phyloP scores from a whole-genome alignment of 805 yeast genomes.

The Helenozyma rhizophorensis region DNA sequence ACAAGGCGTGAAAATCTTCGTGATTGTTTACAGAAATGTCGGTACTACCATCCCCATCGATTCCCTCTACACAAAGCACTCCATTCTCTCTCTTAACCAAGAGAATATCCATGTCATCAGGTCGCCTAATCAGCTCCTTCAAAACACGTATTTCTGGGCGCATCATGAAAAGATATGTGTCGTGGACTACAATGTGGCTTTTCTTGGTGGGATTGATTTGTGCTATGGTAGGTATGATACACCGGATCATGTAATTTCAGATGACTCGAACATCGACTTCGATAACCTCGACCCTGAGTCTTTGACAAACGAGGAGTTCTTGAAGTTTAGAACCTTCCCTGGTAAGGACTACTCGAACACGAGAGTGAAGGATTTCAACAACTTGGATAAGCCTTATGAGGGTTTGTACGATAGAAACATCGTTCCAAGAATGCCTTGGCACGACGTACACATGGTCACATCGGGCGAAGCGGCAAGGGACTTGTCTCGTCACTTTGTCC shows the following conservation, averaged over 20 bases:
- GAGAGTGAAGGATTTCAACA: constrained; percentile 80
- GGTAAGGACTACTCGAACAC: constrained; percentile 98
- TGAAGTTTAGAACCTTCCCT: constrained; percentile 69
- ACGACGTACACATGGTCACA: constrained; percentile 94
- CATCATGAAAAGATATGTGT: constrained; percentile 93
- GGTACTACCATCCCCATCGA: constrained; percentile 92
- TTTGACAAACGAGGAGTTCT: constrained; percentile 36
- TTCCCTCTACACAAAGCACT: constrained; percentile 91
- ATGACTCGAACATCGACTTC: constrained; percentile 51
- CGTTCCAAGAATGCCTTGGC: constrained; percentile 99
- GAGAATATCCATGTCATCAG: constrained; percentile 85
- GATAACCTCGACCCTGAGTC: constrained; percentile 25
- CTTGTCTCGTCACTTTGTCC: constrained; percentile 88
- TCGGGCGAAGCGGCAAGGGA: constrained; percentile 95
- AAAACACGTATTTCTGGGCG: constrained; percentile 96
- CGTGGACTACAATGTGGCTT: constrained; percentile 83
- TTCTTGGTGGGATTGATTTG: constrained; percentile 92
- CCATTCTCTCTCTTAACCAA: constrained; percentile 73
- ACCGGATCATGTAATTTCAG: constrained; percentile 87
- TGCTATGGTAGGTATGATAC: constrained; percentile 97
- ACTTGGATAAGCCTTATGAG: constrained; percentile 79
- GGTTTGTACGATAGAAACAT: constrained; percentile 81
- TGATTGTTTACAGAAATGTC: constrained; percentile 89
- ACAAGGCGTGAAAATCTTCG: constrained; percentile 90
- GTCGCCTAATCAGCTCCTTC: constrained; percentile 92